These are phyloP conservation scores for Acanthamoeba culbertsoni DNA, from an alignment of 208 protist species.

Conservation along the genomic window DNA sequence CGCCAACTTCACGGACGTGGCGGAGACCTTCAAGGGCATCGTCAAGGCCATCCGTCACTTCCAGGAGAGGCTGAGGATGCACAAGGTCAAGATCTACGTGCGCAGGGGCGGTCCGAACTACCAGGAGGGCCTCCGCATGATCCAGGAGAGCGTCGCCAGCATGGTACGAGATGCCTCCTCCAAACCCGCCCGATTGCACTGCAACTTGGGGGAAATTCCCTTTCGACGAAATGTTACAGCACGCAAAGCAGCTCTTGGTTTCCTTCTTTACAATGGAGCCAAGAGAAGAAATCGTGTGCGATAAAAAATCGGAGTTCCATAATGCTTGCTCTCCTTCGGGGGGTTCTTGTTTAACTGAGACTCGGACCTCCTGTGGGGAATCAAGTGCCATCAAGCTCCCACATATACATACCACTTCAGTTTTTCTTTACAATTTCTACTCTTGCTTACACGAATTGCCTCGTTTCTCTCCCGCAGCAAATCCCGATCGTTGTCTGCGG, in stretches of 20 bases:
- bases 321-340: neutral
- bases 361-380: neutral
- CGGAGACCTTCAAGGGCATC: conserved; percentile 88
- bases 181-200: too few relatives aligned
- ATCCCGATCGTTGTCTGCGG: conserved; percentile 85
- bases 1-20: conserved; percentile 91
- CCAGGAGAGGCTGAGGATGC: conserved; percentile 64
- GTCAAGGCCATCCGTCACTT: conserved; percentile 82
- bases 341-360: conserved; percentile 1
- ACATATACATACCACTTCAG: too few relatives aligned
- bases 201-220: too few relatives aligned
- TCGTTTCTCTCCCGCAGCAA: conserved; percentile 41
- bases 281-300: neutral
- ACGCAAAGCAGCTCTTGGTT: neutral
- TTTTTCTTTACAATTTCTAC: too few relatives aligned
- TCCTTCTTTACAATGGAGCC: neutral
- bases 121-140: conserved; percentile 85
- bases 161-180: conserved; percentile 72
- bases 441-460: too few relatives aligned
- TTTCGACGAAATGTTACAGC: too few relatives aligned
- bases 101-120: conserved; percentile 88
- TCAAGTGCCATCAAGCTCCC: conserved; percentile 25
- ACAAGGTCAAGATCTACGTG: conserved; percentile 83
- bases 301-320: neutral
- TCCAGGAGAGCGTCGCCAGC: conserved; percentile 76